phyloP scores from a whole-genome alignment of 1,284 basidiomycete species.

The Malassezia arunalokei region DNA sequence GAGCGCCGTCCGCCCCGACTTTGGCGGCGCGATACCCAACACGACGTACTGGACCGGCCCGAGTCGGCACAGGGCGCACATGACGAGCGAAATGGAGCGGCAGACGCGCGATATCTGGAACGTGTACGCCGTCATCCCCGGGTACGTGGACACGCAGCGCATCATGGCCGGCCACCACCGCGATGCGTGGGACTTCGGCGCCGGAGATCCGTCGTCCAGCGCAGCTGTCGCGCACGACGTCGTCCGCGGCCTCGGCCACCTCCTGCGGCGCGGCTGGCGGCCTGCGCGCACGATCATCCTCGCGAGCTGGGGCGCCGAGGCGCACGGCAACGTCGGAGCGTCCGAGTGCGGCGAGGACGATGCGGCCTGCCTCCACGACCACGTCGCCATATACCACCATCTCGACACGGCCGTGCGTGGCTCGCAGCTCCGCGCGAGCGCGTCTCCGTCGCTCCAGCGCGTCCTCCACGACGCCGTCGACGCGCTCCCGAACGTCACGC shows the following conservation, averaged over 20 bases:
- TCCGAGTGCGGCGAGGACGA: constrained; percentile 87
- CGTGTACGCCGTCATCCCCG: constrained; percentile 76
- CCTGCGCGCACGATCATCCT: constrained; percentile 77
- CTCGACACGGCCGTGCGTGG: constrained; percentile 63
- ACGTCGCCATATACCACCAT: constrained; percentile 80
- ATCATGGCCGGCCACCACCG: constrained; percentile 59
- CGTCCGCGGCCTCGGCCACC: constrained; percentile 64
- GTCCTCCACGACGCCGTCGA: constrained; percentile 59
- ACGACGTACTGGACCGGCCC: constrained; percentile 51
- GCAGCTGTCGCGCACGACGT: constrained; percentile 75
- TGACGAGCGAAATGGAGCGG: constrained; percentile 27
- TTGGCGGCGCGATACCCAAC: constrained; percentile 50
- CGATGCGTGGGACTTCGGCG: constrained; percentile 50
- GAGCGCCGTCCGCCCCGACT: constrained; percentile 51
- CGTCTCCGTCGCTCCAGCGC: constrained; percentile 66
- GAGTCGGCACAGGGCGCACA: constrained; percentile 23
- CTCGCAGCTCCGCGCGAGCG: constrained; percentile 53
- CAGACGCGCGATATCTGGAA: constrained; percentile 53
- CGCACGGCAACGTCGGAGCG: constrained; percentile 75
- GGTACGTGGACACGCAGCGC: constrained; percentile 67
- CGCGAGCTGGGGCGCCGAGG: constrained; percentile 86
- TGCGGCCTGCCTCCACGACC: constrained; percentile 60
- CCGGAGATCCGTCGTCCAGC: constrained; percentile 71
- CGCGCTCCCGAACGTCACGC: constrained; percentile 48
- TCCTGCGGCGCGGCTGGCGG: constrained; percentile 68